A percentile compares a stretch with the other conserved stretches of the same genome.
Conservation (phyloP, 2,329 filamentous ascomycete species). For the Cylindrodendrum hubeiense region DNA sequence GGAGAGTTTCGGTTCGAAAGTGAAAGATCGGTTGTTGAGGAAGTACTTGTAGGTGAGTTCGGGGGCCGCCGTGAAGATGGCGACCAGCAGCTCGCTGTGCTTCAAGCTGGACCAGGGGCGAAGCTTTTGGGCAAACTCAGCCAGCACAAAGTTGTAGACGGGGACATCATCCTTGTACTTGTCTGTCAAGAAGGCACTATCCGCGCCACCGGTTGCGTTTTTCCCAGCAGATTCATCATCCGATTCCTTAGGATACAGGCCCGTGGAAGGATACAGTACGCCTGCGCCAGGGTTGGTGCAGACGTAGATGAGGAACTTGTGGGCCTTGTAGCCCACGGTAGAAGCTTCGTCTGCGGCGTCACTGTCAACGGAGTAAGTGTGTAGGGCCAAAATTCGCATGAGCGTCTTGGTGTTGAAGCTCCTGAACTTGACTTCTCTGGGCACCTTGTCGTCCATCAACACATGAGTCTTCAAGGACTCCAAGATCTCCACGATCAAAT, state of each 20-base stretch:
- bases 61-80: slow-evolving; percentile 84
- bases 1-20: slow-evolving; percentile 91
- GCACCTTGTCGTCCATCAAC: slow-evolving; percentile 79
- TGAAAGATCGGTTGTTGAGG: slow-evolving; percentile 80
- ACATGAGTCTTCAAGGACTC: slow-evolving; percentile 77
- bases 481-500: slow-evolving; percentile 81
- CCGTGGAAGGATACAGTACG: slow-evolving; percentile 79
- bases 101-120: slow-evolving; percentile 85
- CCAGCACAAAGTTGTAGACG: slow-evolving; percentile 83
- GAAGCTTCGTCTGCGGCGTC: slow-evolving; percentile 56
- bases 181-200: slow-evolving; percentile 77
- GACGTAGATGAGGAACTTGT: slow-evolving; percentile 79
- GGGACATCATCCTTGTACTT: slow-evolving; percentile 75
- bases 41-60: slow-evolving; percentile 94
- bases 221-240: slow-evolving; percentile 58
- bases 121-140: slow-evolving; percentile 82
- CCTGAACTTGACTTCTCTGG: slow-evolving; percentile 79
- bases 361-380: slow-evolving; percentile 67
- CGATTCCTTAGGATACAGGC: slow-evolving; percentile 85
- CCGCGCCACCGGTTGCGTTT: slow-evolving; percentile 65
- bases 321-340: slow-evolving; percentile 75
- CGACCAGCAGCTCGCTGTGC: slow-evolving; percentile 84
- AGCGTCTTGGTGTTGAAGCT: slow-evolving; percentile 82
- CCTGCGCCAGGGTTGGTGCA: slow-evolving; percentile 83
- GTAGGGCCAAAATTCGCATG: slow-evolving; percentile 78